Percentiles rank a stretch among this genome's conserved stretches.
phyloP scores from a whole-genome alignment of 306 rosid genomes.

The Cucurbita pepo region DNA sequence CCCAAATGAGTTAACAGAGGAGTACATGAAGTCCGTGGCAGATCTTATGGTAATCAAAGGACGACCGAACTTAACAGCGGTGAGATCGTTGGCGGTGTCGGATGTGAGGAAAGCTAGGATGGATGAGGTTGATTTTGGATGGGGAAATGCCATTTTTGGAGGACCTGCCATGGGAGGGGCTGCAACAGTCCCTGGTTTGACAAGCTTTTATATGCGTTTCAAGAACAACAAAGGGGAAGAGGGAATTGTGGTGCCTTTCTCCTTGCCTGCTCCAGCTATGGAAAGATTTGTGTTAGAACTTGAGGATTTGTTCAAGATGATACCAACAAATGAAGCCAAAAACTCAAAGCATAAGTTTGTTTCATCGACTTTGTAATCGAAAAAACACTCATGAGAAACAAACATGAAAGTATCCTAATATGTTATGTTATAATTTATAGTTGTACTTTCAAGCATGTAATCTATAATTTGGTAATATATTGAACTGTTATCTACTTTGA shows the following conservation, averaged over 20 bases:
- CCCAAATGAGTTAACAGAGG: slow-evolving; percentile 1
- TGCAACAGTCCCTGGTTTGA: neutral
- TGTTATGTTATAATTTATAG: too few species aligned
- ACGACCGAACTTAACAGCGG: neutral
- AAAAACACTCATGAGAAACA: too few species aligned
- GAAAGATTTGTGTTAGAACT: slow-evolving; percentile 20
- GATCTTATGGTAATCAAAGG: slow-evolving; percentile 19
- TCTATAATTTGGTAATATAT: too few species aligned
- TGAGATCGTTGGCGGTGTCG: slow-evolving; percentile 7
- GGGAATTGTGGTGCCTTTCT: slow-evolving; percentile 16
- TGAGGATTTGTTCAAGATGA: neutral
- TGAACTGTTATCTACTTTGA: too few species aligned
- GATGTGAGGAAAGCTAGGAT: neutral
- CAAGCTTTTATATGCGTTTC: neutral
- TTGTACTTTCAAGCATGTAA: too few species aligned
- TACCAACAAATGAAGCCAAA: too few species aligned
- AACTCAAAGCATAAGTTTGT: too few species aligned
- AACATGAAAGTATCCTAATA: too few species aligned
- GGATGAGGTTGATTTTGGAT: slow-evolving; percentile 25
- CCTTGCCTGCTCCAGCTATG: slow-evolving; percentile 25
- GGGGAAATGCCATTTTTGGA: slow-evolving; percentile 24
- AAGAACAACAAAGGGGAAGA: slow-evolving; percentile 18
- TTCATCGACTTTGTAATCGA: too few species aligned
- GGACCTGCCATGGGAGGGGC: slow-evolving; percentile 4
- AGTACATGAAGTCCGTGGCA: slow-evolving; percentile 27